Base-by-base conservation (phyloP, 495 filamentous ascomycete species). In the Alectoria sarmentosa region DNA sequence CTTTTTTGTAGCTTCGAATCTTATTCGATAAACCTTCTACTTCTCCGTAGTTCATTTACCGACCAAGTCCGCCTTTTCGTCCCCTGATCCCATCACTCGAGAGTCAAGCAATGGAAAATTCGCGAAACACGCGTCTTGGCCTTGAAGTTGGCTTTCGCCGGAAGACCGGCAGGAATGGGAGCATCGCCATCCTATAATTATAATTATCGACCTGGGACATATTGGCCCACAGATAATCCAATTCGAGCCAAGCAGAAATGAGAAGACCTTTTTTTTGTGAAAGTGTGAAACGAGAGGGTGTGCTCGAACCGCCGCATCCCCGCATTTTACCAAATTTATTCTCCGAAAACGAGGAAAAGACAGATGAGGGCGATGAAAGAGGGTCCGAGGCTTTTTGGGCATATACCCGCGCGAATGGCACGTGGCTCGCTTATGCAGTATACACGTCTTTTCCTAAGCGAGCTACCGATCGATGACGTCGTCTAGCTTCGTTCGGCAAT, bases 251-350 rank as follows among this genome's bases (percentile, higher is more conserved):
- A n/a, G n/a, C n/a, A n/a, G n/a, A n/a, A n/a, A n/a, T n/a, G n/a
- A 14, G 3, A 17, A 21, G 17, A 10, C 21, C 17, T 46, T 19
- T 23, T 23, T 28, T 21, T 3, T 21, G 4, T 21, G 9, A 2
- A 7, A 9, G 32, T 42, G 57, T 32, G 21, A 28, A 15, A 52
- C 13, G 48, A 52, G 23, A 28, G 48, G 52, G 17, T 34, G 28
- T 44, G 28, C 15, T 42, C 1, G 15, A 36, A 41, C 46, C 39
- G 52, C 62, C 39, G 39, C 62, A 58, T 58, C 52, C 39, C 26
- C 54, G 52, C 62, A 64, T 63, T 23, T 15, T 4, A 9, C 58
- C 9, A 62, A 30, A 2, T 21, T 17, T 55, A 64, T 64, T 38
- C 54, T 64, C 62, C 62, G 62, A 30, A 15, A 36, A 32, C 7